Evolutionary conservation across 306 rosid species (phyloP).

Genomic region (Cucumis melo): DNA sequence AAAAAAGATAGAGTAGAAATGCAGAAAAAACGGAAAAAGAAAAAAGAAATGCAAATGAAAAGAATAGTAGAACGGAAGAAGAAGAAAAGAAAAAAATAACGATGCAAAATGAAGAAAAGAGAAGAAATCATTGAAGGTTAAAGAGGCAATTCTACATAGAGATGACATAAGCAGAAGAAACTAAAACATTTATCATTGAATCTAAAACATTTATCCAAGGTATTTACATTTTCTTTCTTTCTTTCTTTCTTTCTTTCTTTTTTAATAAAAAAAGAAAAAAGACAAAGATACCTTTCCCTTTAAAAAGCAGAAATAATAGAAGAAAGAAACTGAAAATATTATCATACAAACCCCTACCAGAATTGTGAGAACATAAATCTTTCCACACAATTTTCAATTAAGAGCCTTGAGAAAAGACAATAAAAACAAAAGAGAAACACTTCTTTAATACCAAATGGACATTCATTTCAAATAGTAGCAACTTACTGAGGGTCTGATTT

Average conservation of each 20-base stretch:
- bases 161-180: no score
- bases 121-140: no score
- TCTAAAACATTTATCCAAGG: not conserved
- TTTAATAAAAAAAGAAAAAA: not conserved
- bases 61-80: no score
- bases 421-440: not conserved
- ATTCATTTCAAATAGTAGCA: not conserved
- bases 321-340: not conserved
- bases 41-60: no score
- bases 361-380: not conserved
- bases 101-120: no score
- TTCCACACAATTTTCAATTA: not conserved
- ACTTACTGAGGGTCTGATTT: not conserved
- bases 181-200: not conserved
- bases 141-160: no score
- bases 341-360: not conserved
- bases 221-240: no score
- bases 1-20: no score
- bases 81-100: no score
- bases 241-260: no score
- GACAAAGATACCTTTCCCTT: not conserved
- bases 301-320: not conserved
- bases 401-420: not conserved
- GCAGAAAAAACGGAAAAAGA: no score
- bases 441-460: not conserved